Percentiles rank a stretch among this genome's conserved stretches.
phyloP scores from a whole-genome alignment of 2,329 filamentous ascomycete genomes.

The Trichophyton benhamiae region DNA sequence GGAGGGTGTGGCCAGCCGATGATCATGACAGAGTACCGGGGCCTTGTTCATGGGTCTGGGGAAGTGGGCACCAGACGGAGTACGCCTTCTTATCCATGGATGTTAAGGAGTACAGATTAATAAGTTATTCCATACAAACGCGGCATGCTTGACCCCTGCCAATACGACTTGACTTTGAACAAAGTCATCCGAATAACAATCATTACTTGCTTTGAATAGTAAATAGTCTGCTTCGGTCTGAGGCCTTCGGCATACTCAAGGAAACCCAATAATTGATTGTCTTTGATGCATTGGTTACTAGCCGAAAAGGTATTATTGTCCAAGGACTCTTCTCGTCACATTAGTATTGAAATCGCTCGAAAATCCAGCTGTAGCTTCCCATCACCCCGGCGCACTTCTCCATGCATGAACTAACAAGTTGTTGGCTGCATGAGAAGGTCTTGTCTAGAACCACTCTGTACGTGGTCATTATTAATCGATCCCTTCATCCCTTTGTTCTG shows the following conservation, averaged over 20 bases:
- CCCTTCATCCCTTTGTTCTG: background rate
- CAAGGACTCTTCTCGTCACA: background rate
- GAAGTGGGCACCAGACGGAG: background rate
- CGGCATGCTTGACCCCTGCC: background rate
- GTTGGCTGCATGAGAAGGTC: background rate
- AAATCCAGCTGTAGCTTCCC: background rate
- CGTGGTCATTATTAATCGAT: background rate
- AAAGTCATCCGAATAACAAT: background rate
- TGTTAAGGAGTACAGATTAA: background rate
- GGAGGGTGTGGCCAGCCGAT: background rate
- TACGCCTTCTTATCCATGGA: background rate
- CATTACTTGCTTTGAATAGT: background rate
- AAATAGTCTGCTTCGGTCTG: background rate
- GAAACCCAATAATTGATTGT: too few relatives aligned
- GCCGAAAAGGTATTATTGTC: background rate
- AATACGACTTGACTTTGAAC: background rate
- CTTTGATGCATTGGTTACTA: too few relatives aligned
- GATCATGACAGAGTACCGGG: background rate
- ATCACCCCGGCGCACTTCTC: background rate
- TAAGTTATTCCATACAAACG: background rate
- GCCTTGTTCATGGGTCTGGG: slow-evolving; percentile 1
- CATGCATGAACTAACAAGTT: background rate
- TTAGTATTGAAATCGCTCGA: background rate
- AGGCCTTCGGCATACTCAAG: background rate
- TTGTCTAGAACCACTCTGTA: background rate